These are phyloP conservation scores for Termitomyces sp. DNA, from an alignment of 768 basidiomycete species.

Conservation along the genomic window DNA sequence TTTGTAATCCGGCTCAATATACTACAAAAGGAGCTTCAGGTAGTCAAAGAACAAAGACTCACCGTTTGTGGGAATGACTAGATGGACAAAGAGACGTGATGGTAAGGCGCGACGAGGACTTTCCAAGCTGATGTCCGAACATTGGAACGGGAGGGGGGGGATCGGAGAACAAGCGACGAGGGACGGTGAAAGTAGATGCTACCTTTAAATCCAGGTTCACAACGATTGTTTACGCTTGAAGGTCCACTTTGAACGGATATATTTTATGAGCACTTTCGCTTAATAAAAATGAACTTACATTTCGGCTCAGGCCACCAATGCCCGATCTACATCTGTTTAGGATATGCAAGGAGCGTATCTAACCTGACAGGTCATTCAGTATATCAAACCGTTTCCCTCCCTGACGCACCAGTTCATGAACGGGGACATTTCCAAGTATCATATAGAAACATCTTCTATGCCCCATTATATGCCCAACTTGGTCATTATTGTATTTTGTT, in stretches of 20 bases:
- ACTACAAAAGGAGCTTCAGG: background rate
- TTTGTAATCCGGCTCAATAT: background rate
- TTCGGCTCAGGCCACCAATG: background rate
- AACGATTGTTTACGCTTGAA: conserved; percentile 10
- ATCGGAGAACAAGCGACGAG: background rate
- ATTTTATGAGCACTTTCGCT: conserved; percentile 4
- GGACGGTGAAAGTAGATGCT: background rate
- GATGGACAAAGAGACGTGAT: background rate
- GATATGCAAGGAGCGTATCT: background rate
- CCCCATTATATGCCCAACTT: background rate
- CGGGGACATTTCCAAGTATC: background rate
- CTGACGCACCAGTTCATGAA: background rate
- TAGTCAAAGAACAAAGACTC: background rate
- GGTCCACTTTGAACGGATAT: conserved; percentile 6
- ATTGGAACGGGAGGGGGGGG: background rate
- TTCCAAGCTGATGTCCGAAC: background rate
- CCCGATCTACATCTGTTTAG: background rate
- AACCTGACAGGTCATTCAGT: background rate
- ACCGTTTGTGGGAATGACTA: background rate
- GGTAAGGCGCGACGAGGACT: background rate
- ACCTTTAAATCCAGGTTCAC: conserved; percentile 3
- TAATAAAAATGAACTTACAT: conserved; percentile 2
- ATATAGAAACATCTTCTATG: background rate
- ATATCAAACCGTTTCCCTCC: background rate
- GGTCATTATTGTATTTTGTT: conserved; percentile 8